Conservation (phyloP, 1,139 yeast species). For the Maudiozyma humilis region DNA sequence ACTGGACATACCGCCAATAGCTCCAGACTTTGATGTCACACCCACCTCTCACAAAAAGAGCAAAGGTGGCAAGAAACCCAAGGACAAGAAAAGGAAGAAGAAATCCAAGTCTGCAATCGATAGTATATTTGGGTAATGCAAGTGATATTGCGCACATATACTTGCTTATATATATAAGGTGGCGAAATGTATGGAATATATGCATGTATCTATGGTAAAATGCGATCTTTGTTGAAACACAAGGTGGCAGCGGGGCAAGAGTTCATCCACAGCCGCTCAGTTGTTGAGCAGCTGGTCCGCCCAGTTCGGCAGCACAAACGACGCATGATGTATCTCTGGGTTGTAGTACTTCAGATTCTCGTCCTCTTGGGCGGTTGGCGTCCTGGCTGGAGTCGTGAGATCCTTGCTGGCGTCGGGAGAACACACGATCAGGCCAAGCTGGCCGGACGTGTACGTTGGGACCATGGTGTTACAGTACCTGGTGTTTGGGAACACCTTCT, state of each 20-base stretch:
- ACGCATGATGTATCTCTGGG: slow-evolving; percentile 59
- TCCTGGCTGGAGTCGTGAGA: slow-evolving; percentile 50
- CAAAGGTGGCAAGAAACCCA: slow-evolving; percentile 15
- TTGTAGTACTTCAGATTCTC: slow-evolving; percentile 65
- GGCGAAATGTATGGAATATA: no score
- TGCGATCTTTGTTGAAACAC: not conserved
- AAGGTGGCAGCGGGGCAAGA: not conserved
- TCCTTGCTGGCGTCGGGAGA: slow-evolving; percentile 48
- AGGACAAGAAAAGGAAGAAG: slow-evolving; percentile 39
- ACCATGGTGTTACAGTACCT: slow-evolving; percentile 79
- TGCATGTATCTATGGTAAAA: slow-evolving; percentile 3
- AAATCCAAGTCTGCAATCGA: slow-evolving; percentile 47
- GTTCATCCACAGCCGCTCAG: no score
- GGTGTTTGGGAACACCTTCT: slow-evolving; percentile 69
- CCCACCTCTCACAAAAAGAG: no score
- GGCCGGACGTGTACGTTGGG: slow-evolving; percentile 96
- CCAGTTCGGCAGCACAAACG: slow-evolving; percentile 86
- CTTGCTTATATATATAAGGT: not conserved
- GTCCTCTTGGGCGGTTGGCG: slow-evolving; percentile 42
- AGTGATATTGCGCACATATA: not conserved
- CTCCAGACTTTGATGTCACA: no score
- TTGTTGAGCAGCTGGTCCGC: slow-evolving; percentile 38
- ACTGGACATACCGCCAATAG: no score
- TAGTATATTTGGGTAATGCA: slow-evolving; percentile 43
- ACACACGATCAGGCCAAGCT: slow-evolving; percentile 80